Percentiles rank a stretch among this genome's conserved stretches.
phyloP scores from a whole-genome alignment of 2,329 filamentous ascomycete species.

The Lachnellula hyalina region DNA sequence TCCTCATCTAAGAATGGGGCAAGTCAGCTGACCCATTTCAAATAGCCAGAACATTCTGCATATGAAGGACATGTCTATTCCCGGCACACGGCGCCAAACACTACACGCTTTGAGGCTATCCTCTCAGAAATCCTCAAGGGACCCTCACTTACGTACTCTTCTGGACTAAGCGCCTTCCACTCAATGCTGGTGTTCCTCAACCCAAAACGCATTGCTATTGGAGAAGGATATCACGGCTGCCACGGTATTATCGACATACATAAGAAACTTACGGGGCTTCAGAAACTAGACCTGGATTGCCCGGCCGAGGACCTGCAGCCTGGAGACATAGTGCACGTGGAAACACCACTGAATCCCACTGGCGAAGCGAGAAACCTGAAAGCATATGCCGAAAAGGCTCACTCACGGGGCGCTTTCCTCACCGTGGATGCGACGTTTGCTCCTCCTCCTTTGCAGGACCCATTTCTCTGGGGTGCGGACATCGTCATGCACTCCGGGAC shows the following conservation, averaged over 20 bases:
- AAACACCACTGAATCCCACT: conserved; percentile 89
- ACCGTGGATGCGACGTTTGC: conserved; percentile 90
- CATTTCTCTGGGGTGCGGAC: conserved; percentile 76
- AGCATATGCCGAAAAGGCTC: conserved; percentile 67
- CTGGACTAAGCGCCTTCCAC: conserved; percentile 84
- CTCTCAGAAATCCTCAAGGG: conserved; percentile 68
- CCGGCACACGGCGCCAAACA: conserved; percentile 71
- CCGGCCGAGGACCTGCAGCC: conserved; percentile 58
- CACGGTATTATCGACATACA: conserved; percentile 77
- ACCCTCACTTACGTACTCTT: conserved; percentile 70
- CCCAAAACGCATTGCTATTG: conserved; percentile 76
- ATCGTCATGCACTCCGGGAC: conserved; percentile 88
- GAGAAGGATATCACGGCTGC: conserved; percentile 86
- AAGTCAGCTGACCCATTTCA: conserved; percentile 22
- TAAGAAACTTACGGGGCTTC: conserved; percentile 67
- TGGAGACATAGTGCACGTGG: conserved; percentile 84
- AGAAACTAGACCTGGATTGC: conserved; percentile 67
- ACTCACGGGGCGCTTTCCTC: conserved; percentile 65
- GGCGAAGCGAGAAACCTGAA: conserved; percentile 73
- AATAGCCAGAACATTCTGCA: conserved; percentile 42
- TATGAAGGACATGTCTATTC: conserved; percentile 76
- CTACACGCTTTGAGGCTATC: conserved; percentile 78
- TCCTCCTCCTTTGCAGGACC: conserved; percentile 82
- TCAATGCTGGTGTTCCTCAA: conserved; percentile 79
- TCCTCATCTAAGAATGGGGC: conserved; percentile 3